Evolutionary conservation across 2,329 filamentous ascomycete genomes (phyloP).

Genomic region (Venturia aucupariae): DNA sequence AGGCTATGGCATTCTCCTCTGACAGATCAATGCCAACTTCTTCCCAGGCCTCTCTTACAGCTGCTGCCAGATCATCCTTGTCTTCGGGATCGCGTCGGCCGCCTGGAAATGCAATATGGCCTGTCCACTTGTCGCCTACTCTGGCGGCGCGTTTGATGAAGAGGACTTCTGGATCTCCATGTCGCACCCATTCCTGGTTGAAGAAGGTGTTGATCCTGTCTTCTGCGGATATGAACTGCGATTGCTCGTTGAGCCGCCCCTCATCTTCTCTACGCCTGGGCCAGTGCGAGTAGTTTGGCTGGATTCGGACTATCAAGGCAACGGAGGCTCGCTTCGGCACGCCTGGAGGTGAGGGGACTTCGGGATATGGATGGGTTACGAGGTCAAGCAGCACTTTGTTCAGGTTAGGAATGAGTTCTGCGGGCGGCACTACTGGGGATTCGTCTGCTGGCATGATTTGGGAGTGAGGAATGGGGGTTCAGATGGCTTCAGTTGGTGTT

Average conservation of each 20-base stretch:
- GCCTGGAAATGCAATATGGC: slow-evolving; percentile 59
- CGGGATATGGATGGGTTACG: slow-evolving; percentile 37
- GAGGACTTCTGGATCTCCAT: slow-evolving; percentile 58
- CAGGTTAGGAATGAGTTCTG: slow-evolving; percentile 30
- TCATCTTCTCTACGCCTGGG: slow-evolving; percentile 26
- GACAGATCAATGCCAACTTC: slow-evolving; percentile 56
- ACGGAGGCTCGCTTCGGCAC: slow-evolving; percentile 56
- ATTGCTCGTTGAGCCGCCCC: slow-evolving; percentile 20
- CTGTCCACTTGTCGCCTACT: slow-evolving; percentile 58
- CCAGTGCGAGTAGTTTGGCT: slow-evolving; percentile 48
- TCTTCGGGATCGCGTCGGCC: slow-evolving; percentile 59
- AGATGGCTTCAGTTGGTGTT: background rate
- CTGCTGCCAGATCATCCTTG: slow-evolving; percentile 51
- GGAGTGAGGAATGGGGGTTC: background rate
- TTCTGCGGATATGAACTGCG: slow-evolving; percentile 21
- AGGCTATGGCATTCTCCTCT: slow-evolving; percentile 34
- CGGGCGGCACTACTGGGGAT: background rate
- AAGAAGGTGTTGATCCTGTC: slow-evolving; percentile 50
- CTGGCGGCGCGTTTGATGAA: slow-evolving; percentile 62
- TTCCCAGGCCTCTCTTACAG: slow-evolving; percentile 55
- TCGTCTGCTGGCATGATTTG: background rate
- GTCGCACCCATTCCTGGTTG: slow-evolving; percentile 52
- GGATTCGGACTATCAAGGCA: slow-evolving; percentile 53
- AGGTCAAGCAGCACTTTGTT: slow-evolving; percentile 35
- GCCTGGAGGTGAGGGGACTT: slow-evolving; percentile 38